Conservation (phyloP, 1,284 basidiomycete species). For the Quambalaria eucalypti region DNA sequence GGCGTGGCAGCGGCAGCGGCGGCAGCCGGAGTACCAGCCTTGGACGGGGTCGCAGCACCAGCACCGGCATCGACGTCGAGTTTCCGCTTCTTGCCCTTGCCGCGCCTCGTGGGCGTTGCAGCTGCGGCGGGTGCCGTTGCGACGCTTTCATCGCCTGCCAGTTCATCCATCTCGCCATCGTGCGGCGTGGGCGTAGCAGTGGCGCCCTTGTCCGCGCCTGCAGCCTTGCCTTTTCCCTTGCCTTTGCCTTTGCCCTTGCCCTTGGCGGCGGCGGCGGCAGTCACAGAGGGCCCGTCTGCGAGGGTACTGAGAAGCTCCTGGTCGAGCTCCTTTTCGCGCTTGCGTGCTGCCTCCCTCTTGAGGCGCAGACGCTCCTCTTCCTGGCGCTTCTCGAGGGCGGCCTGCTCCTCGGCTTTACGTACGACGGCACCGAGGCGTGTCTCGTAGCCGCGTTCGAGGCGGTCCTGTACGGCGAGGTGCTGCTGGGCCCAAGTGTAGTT, state of each 20-base stretch:
- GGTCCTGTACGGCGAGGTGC: constrained; percentile 20
- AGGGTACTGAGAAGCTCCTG: constrained; percentile 39
- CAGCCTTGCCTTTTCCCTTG: background rate
- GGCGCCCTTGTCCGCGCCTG: no score
- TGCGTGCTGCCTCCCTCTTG: constrained; percentile 19
- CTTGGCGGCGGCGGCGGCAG: background rate
- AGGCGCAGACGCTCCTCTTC: constrained; percentile 8
- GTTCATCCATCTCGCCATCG: background rate
- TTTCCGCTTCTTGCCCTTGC: background rate
- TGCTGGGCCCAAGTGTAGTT: constrained; percentile 12
- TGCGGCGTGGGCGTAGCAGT: background rate
- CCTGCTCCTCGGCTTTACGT: constrained; percentile 18
- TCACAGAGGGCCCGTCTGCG: constrained; percentile 12
- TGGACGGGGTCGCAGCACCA: background rate
- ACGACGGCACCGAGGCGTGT: constrained; percentile 25
- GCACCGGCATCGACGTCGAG: background rate
- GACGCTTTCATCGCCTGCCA: background rate
- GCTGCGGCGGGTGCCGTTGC: background rate
- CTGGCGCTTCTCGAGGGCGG: constrained; percentile 20
- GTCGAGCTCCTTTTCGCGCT: constrained; percentile 36
- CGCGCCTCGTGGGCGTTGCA: background rate
- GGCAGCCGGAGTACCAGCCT: background rate
- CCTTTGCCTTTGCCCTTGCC: background rate
- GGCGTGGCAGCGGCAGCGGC: background rate
- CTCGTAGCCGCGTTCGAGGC: constrained; percentile 30